Evolutionary conservation across 2,329 filamentous ascomycete genomes (phyloP).

Genomic region (Fusarium sp.): DNA sequence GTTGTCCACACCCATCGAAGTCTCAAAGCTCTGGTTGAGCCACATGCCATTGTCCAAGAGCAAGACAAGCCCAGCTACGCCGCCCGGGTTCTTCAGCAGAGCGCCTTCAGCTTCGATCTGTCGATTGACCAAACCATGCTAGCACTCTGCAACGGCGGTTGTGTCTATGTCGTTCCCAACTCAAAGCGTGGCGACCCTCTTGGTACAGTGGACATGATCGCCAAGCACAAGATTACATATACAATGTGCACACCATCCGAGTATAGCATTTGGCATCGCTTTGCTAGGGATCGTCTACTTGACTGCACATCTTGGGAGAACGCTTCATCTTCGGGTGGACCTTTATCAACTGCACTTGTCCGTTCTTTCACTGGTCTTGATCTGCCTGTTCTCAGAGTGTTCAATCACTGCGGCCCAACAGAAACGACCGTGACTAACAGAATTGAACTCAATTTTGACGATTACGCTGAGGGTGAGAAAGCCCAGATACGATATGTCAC

Average conservation of each 20-base stretch:
- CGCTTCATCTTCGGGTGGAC: neutral
- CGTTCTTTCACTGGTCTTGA: neutral
- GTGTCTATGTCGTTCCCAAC: conserved; percentile 1
- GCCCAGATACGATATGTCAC: conserved; percentile 1
- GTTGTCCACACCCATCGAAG: neutral
- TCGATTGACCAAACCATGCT: conserved; percentile 16
- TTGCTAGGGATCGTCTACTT: neutral
- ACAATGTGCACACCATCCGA: conserved; percentile 14
- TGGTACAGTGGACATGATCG: conserved; percentile 12
- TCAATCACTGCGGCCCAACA: conserved; percentile 2
- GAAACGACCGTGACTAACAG: conserved; percentile 6
- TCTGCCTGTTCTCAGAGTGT: neutral
- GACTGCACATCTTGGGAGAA: conserved; percentile 1
- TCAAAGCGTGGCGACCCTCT: conserved; percentile 3
- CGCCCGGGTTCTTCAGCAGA: conserved; percentile 14
- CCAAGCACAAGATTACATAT: neutral
- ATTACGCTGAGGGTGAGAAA: neutral
- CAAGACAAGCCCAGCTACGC: conserved; percentile 4
- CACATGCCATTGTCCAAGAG: neutral
- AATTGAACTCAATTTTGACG: neutral
- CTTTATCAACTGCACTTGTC: neutral
- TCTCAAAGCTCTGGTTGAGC: conserved; percentile 1
- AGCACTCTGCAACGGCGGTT: conserved; percentile 11
- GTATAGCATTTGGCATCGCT: conserved; percentile 17
- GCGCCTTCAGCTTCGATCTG: conserved; percentile 25